Percentiles rank a stretch among this genome's conserved stretches.
These are phyloP conservation scores for Cercospora sojina DNA, from an alignment of 2,329 filamentous ascomycete species.

Conservation along the genomic window DNA sequence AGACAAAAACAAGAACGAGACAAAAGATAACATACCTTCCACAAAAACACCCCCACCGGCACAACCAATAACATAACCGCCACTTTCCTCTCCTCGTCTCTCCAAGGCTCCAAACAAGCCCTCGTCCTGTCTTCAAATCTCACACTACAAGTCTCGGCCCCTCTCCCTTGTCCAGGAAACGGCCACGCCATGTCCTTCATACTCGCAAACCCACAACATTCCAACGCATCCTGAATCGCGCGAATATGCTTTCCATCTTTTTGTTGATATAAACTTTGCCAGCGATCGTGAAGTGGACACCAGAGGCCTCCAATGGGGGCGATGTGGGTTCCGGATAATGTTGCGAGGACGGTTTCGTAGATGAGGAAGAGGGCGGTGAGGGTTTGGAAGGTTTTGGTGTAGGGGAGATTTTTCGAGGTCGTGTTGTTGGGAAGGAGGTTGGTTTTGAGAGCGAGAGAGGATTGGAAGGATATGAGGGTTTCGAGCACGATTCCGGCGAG, in stretches of 20 bases:
- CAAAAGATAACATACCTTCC: conserved; percentile 50
- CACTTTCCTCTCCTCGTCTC: conserved; percentile 52
- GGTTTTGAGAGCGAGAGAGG: conserved; percentile 31
- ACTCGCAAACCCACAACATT: conserved; percentile 65
- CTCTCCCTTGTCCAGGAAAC: conserved; percentile 44
- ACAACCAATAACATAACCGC: conserved; percentile 58
- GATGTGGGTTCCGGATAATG: conserved; percentile 46
- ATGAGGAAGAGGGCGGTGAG: conserved; percentile 43
- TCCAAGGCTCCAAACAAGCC: conserved; percentile 59
- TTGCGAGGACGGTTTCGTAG: conserved; percentile 45
- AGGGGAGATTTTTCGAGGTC: background rate
- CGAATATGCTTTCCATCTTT: conserved; percentile 56
- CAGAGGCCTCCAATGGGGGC: conserved; percentile 41
- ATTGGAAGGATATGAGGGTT: conserved; percentile 38
- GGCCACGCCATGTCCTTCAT: conserved; percentile 63
- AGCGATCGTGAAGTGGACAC: conserved; percentile 59
- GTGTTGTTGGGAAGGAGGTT: conserved; percentile 16
- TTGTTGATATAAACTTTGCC: conserved; percentile 54
- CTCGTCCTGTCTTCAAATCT: conserved; percentile 47
- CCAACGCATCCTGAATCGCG: conserved; percentile 63
- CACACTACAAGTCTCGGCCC: conserved; percentile 45
- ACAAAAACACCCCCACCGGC: conserved; percentile 53
- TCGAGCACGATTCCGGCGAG: conserved; percentile 47
- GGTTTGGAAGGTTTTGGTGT: conserved; percentile 38
- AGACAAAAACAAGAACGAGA: background rate